These are phyloP conservation scores for Lachancea mirantina DNA, from an alignment of 805 yeast species.

Conservation along the genomic window DNA sequence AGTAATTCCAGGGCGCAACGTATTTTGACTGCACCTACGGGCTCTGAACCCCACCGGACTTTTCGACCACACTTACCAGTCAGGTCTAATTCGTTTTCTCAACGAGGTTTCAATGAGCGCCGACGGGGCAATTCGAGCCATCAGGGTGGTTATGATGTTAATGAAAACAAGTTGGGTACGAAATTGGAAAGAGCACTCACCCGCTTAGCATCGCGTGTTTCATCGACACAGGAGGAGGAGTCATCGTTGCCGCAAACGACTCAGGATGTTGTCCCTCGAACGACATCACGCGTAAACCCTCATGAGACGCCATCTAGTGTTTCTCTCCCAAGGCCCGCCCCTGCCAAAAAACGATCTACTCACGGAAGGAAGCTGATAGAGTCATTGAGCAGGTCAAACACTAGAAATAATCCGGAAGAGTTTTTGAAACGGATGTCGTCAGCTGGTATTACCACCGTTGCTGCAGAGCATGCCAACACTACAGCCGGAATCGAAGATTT, in stretches of 20 bases:
- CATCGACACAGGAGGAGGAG: slow-evolving; percentile 3
- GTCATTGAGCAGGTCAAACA: no score
- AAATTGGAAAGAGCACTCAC: slow-evolving; percentile 29
- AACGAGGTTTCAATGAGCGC: background rate
- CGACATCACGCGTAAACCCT: no score
- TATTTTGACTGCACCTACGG: slow-evolving; percentile 13
- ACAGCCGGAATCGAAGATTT: slow-evolving; percentile 44
- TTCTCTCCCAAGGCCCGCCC: no score
- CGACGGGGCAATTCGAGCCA: background rate
- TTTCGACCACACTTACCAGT: no score
- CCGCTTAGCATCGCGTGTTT: slow-evolving; percentile 11
- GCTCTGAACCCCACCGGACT: no score
- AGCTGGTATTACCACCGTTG: slow-evolving; percentile 36
- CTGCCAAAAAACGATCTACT: no score
- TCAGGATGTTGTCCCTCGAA: no score
- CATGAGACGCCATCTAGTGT: no score
- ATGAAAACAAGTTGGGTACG: slow-evolving; percentile 32
- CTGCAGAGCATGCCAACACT: slow-evolving; percentile 38
- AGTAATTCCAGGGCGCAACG: no score
- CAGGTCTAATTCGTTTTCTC: no score
- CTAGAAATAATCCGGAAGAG: no score
- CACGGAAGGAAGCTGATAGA: no score
- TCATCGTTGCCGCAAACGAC: slow-evolving; percentile 18
- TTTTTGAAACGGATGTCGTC: slow-evolving; percentile 29
- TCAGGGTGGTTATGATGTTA: slow-evolving; percentile 28